These are phyloP conservation scores for Copromyces sp. DNA, from an alignment of 495 filamentous ascomycete genomes.

Conservation along the genomic window DNA sequence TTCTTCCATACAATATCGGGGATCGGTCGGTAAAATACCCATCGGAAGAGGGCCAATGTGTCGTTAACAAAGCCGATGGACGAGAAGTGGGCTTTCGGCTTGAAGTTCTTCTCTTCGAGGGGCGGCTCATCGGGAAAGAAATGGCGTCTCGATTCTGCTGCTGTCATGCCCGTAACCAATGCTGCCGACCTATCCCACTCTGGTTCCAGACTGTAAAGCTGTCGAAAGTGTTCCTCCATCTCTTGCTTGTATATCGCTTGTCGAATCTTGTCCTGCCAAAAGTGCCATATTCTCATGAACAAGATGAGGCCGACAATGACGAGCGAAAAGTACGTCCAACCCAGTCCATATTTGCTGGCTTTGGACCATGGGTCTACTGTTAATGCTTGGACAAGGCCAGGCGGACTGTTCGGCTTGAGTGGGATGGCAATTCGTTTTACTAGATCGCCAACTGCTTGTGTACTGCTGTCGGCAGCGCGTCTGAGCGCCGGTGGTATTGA, in stretches of 20 bases:
- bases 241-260: constrained; percentile 74
- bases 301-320: constrained; percentile 55
- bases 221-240: constrained; percentile 44
- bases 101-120: constrained; percentile 40
- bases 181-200: constrained; percentile 58
- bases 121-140: constrained; percentile 55
- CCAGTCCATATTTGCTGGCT: constrained; percentile 79
- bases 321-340: constrained; percentile 78
- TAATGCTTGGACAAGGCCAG: constrained; percentile 60
- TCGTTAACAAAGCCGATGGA: constrained; percentile 64
- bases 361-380: constrained; percentile 68
- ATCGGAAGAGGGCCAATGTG: constrained; percentile 64
- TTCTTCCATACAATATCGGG: constrained; percentile 55
- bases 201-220: constrained; percentile 43
- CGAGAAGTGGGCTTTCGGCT: constrained; percentile 57
- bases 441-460: constrained; percentile 32
- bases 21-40: constrained; percentile 76
- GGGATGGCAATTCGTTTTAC: constrained; percentile 67
- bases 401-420: constrained; percentile 55
- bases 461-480: constrained; percentile 12
- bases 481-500: constrained; percentile 11
- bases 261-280: constrained; percentile 79
- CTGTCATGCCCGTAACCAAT: constrained; percentile 53
- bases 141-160: constrained; percentile 39
- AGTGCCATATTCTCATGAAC: constrained; percentile 64